Percentiles rank a stretch among this genome's conserved stretches.
Evolutionary conservation across 805 yeast genomes (phyloP).

Genomic region (Henningerozyma blattae): DNA sequence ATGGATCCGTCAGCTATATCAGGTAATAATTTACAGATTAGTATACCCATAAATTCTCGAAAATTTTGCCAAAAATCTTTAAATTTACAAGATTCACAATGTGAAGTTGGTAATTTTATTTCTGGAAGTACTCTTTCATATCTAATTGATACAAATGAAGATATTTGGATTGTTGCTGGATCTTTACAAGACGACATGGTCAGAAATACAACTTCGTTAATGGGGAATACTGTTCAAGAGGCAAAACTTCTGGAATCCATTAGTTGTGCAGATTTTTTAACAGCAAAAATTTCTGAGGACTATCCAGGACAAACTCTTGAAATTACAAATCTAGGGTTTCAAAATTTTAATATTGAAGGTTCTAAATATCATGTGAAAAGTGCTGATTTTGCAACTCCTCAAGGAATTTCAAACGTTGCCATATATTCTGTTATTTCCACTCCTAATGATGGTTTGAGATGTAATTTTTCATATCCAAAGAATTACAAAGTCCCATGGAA

Average conservation of each 20-base stretch:
- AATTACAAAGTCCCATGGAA: too few species aligned
- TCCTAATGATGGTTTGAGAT: background rate
- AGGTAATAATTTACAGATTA: conserved; percentile 7
- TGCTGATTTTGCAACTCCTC: background rate
- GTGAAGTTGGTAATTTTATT: conserved; percentile 10
- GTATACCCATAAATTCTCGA: conserved; percentile 5
- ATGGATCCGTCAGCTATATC: background rate
- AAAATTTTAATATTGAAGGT: conserved; percentile 9
- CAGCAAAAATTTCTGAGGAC: conserved; percentile 7
- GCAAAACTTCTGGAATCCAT: conserved; percentile 13
- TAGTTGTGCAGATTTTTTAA: conserved; percentile 7
- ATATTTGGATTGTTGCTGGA: conserved; percentile 12
- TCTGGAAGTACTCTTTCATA: conserved; percentile 3
- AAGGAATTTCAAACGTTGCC: background rate
- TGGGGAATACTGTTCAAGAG: background rate
- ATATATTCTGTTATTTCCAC: background rate
- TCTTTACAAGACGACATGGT: conserved; percentile 3
- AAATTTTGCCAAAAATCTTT: background rate
- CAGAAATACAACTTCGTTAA: background rate
- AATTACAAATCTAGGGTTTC: conserved; percentile 17
- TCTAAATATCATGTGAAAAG: background rate
- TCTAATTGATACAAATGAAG: background rate
- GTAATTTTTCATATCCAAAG: background rate
- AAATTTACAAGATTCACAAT: background rate
- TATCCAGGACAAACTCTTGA: conserved; percentile 18